Evolutionary conservation across 139 green algal species (phyloP), one percentile per base, ranked within the genome.

Genomic region (Diplosphaera chodatii): DNA sequence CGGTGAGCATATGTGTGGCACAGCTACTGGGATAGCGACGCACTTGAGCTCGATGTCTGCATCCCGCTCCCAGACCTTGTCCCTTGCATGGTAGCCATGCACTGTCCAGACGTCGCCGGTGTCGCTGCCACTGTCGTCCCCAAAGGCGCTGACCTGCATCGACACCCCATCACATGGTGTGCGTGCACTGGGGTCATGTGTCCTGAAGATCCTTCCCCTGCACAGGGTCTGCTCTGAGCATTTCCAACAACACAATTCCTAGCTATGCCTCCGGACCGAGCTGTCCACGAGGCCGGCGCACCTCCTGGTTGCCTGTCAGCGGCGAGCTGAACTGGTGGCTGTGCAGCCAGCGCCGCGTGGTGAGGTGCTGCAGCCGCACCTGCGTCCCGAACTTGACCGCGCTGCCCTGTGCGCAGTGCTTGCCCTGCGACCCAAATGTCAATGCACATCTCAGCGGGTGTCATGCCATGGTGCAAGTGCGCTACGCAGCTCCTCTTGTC

Each of bases 311-410:
- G 68, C 80, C 74, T 8, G 86, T 90, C 3, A 98, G 78, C 0
- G 94, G 94, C 4, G 89, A 96, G 20, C 82, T 34, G 74, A 92
- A 93, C 8, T 80, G n/a, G 76, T 98, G 94, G 70, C 80, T 91
- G 78, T 98, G 94, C 37, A 98, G 81, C 94, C 94, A 98, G 63
- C 86, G 92, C n/a, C 82, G 71, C 1, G 94, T 96, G 16, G 34
- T 40, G 3, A 76, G 62, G 59, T 98, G 94, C 77, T 93, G 88
- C 68, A 98, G 77, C 27, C 90, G 72, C 16, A 98, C 31, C 15
- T 59, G 32, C 28, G 55, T 33, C 25, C 84, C 78, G 40, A 89
- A 86, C 27, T 75, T 82, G 21, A 97, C 75, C 0, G 74, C 77
- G 0, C 71, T 75, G 0, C 91, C 91, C 32, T 92, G 87, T 0